Percentiles rank a stretch among this genome's conserved stretches.
Evolutionary conservation across 2,329 filamentous ascomycete species (phyloP).

Genomic region (Trichoderma sp.): DNA sequence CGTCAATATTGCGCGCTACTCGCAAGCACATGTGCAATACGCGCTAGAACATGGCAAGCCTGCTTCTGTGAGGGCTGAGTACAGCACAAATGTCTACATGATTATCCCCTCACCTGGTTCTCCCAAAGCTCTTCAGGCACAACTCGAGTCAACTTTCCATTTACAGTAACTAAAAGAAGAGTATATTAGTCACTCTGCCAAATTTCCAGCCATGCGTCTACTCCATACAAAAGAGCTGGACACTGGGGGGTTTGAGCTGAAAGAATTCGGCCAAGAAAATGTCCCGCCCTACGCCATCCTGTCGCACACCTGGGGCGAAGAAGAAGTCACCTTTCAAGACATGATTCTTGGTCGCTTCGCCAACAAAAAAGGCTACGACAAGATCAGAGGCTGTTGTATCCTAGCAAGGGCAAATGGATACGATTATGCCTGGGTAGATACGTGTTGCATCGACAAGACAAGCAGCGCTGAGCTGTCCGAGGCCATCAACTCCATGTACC

Average conservation of each 20-base stretch:
- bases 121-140: neutral
- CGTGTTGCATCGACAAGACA: slow-evolving; percentile 11
- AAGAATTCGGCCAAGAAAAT: slow-evolving; percentile 1
- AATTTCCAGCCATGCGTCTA: neutral
- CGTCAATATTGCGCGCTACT: neutral
- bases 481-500: slow-evolving; percentile 1
- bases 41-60: neutral
- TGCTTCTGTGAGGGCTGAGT: neutral
- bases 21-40: neutral
- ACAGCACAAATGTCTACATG: neutral
- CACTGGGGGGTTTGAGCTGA: neutral
- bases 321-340: slow-evolving; percentile 1
- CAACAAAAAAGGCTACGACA: neutral
- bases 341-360: neutral
- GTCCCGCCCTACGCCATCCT: slow-evolving; percentile 1
- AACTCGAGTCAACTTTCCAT: too few species aligned
- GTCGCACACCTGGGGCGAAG: neutral
- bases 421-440: slow-evolving; percentile 6
- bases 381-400: neutral
- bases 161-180: too few species aligned
- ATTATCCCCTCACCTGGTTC: neutral
- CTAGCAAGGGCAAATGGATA: neutral
- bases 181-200: too few species aligned
- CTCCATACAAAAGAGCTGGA: neutral
- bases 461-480: neutral